These are phyloP conservation scores for Candida nitratophila DNA, from an alignment of 805 yeast genomes.

Conservation along the genomic window DNA sequence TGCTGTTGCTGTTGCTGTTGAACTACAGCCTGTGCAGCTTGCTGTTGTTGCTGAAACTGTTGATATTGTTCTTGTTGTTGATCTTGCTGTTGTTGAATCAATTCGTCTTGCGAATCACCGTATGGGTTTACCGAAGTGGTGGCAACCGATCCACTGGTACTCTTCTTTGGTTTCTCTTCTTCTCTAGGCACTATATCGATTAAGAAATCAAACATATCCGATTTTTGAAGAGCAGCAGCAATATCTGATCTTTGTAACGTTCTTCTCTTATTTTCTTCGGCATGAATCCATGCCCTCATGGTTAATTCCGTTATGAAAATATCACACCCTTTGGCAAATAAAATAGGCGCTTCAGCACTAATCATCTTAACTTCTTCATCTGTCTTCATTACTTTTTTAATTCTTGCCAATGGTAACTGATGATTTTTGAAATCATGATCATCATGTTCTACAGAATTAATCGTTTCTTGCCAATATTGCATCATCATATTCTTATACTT, in stretches of 20 bases:
- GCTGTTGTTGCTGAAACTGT: slow-evolving; percentile 5
- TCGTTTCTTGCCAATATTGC: slow-evolving; percentile 96
- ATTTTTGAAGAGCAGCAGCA: slow-evolving; percentile 88
- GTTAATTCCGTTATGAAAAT: slow-evolving; percentile 94
- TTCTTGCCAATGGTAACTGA: slow-evolving; percentile 91
- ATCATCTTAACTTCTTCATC: slow-evolving; percentile 98
- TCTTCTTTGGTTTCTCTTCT: slow-evolving; percentile 51
- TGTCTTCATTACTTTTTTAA: slow-evolving; percentile 95
- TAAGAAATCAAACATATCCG: slow-evolving; percentile 95
- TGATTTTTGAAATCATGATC: slow-evolving; percentile 91
- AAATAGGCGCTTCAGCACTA: slow-evolving; percentile 94
- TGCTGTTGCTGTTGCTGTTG: not conserved
- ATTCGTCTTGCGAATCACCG: slow-evolving; percentile 2
- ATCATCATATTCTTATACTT: slow-evolving; percentile 82
- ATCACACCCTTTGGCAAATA: slow-evolving; percentile 97
- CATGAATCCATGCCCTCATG: slow-evolving; percentile 98
- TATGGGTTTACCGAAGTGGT: too few relatives aligned
- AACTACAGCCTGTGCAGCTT: too few relatives aligned
- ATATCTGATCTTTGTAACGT: slow-evolving; percentile 92
- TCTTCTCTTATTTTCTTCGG: slow-evolving; percentile 91
- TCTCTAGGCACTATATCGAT: slow-evolving; percentile 95
- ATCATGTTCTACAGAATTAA: slow-evolving; percentile 80
- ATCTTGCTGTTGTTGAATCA: slow-evolving; percentile 8
- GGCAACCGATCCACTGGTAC: too few relatives aligned
- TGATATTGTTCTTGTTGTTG: slow-evolving; percentile 17